These are phyloP conservation scores for Stephanodiscus triporus DNA, from an alignment of 108 stramenopile genomes.

Conservation along the genomic window DNA sequence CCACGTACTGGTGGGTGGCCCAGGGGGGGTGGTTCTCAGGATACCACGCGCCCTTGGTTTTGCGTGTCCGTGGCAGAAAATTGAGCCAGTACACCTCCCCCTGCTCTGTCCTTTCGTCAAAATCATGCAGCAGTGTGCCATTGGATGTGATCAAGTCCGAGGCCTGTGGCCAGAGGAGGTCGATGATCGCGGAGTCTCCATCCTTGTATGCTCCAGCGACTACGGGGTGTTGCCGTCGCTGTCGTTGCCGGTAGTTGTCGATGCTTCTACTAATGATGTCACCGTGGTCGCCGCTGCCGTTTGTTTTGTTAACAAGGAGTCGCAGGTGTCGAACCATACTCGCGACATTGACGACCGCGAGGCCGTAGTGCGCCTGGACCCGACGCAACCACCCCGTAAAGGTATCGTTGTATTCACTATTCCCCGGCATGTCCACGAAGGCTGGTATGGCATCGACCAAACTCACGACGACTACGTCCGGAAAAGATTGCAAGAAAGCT, in stretches of 20 bases:
- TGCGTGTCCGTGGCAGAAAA: constrained; percentile 9
- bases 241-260: not conserved
- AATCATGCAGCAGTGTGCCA: constrained; percentile 8
- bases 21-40: constrained; percentile 27
- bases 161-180: constrained; percentile 26
- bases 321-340: constrained; percentile 12
- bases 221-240: not conserved
- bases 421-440: not conserved
- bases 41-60: constrained; percentile 15
- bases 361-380: constrained; percentile 13
- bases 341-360: constrained; percentile 4
- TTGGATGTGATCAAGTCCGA: not conserved
- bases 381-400: not conserved
- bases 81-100: constrained; percentile 17
- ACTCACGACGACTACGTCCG: constrained; percentile 13
- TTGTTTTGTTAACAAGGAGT: not conserved
- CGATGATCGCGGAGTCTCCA: not conserved
- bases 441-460: constrained; percentile 16
- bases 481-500: constrained; percentile 8
- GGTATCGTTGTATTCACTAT: not conserved
- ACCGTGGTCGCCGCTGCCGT: not conserved
- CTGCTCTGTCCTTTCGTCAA: too few relatives aligned
- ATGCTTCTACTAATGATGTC: not conserved
- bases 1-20: constrained; percentile 37
- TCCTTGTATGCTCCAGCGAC: not conserved